These are phyloP conservation scores for Trametes cinnabarina DNA, from an alignment of 768 basidiomycete genomes.

Conservation along the genomic window DNA sequence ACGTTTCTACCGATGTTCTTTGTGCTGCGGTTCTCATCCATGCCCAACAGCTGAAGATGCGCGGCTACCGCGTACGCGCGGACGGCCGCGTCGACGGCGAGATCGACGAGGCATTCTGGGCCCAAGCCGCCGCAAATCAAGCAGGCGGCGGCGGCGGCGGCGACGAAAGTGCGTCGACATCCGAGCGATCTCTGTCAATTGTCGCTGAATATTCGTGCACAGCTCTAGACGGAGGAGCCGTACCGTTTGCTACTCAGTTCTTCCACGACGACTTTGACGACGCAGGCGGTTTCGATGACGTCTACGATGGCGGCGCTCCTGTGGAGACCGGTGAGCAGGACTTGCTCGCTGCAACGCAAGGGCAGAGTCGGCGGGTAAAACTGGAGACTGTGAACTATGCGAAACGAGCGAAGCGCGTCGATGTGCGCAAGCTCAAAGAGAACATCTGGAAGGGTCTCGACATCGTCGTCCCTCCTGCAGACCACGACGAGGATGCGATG, in stretches of 20 bases:
- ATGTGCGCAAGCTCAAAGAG: constrained; percentile 94
- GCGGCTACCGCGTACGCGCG: constrained; percentile 58
- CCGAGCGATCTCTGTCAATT: neutral
- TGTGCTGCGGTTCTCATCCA: neutral
- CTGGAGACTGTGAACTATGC: constrained; percentile 93
- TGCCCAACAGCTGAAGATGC: constrained; percentile 75
- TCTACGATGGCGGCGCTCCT: constrained; percentile 47
- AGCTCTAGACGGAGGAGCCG: constrained; percentile 50
- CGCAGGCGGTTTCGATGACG: constrained; percentile 47
- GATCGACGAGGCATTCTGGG: constrained; percentile 97
- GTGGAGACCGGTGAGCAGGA: constrained; percentile 80
- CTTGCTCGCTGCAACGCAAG: constrained; percentile 77
- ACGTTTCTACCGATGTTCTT: constrained; percentile 25
- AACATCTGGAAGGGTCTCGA: constrained; percentile 95
- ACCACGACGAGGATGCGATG: constrained; percentile 36
- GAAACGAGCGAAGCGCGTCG: constrained; percentile 93
- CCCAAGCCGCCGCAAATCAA: constrained; percentile 86
- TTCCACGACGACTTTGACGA: constrained; percentile 92
- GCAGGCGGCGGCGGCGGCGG: constrained; percentile 50
- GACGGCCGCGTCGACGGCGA: constrained; percentile 76
- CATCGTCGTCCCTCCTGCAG: constrained; percentile 53
- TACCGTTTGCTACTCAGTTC: constrained; percentile 94
- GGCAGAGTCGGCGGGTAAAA: constrained; percentile 71
- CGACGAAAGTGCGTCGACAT: constrained; percentile 58
- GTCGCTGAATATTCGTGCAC: neutral